Conservation (phyloP, 192 early-diverging fungal species). For the Martensiomyces pterosporus region DNA sequence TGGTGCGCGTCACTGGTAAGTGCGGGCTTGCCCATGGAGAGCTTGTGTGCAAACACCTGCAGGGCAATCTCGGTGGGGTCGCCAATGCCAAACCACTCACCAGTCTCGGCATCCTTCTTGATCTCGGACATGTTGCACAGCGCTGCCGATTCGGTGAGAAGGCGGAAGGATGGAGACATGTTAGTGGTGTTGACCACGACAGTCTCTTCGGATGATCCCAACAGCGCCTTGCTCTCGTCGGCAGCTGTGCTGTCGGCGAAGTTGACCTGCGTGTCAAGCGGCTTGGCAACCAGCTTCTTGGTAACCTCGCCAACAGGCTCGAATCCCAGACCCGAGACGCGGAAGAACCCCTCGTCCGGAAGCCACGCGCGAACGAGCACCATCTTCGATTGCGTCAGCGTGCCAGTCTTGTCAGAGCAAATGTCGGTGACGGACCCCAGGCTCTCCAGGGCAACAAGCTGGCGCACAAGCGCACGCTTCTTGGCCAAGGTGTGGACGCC, state of each 20-base stretch:
- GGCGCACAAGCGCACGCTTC: conserved; percentile 83
- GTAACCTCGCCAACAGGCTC: conserved; percentile 55
- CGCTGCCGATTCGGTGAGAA: conserved; percentile 56
- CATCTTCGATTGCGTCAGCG: conserved; percentile 95
- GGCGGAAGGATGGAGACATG: conserved; percentile 47
- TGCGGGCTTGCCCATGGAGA: conserved; percentile 66
- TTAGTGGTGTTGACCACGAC: conserved; percentile 32
- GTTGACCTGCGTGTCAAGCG: conserved; percentile 17
- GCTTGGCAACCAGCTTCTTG: conserved; percentile 12
- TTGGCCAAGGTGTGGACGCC: conserved; percentile 85
- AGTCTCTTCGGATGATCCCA: conserved; percentile 9
- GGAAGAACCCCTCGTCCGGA: conserved; percentile 64
- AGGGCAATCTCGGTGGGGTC: conserved; percentile 95
- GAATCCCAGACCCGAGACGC: conserved; percentile 63
- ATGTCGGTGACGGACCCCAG: conserved; percentile 90
- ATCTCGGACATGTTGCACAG: conserved; percentile 85
- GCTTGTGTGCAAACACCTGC: conserved; percentile 78
- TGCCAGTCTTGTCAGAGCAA: conserved; percentile 95
- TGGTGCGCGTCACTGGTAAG: conserved; percentile 48
- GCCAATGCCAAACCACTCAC: conserved; percentile 73
- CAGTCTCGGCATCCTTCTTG: conserved; percentile 53
- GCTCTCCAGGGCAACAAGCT: conserved; percentile 82
- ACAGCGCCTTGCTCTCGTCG: not conserved
- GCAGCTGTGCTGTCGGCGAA: conserved; percentile 5
- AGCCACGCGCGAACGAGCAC: conserved; percentile 81